These are phyloP conservation scores for Ceratobasidium sp. DNA, from an alignment of 1,284 basidiomycete species.

Conservation along the genomic window DNA sequence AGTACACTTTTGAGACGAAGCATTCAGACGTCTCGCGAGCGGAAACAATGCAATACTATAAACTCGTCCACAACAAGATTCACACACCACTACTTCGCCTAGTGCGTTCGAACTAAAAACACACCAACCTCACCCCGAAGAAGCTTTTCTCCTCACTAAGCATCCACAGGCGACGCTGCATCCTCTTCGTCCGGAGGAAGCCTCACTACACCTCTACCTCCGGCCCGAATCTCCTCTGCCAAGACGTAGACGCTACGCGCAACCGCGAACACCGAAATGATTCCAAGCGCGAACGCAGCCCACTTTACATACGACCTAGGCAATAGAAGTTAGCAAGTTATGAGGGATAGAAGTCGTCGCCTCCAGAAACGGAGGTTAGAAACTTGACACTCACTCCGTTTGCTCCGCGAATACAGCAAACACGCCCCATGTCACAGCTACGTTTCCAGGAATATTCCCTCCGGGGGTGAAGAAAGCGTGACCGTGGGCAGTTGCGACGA, in stretches of 20 bases:
- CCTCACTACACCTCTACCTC: slow-evolving; percentile 12
- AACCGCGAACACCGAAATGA: slow-evolving; percentile 39
- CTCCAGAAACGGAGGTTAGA: background rate
- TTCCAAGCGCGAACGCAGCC: slow-evolving; percentile 39
- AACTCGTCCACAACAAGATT: background rate
- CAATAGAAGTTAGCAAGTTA: too few relatives aligned
- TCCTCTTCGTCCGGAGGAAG: slow-evolving; percentile 11
- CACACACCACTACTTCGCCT: too few relatives aligned
- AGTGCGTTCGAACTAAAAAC: too few relatives aligned
- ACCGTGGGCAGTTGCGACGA: slow-evolving; percentile 39
- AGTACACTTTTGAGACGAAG: too few relatives aligned
- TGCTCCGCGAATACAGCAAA: slow-evolving; percentile 41
- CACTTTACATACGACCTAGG: slow-evolving; percentile 37
- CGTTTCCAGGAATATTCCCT: slow-evolving; percentile 40
- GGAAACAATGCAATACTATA: too few relatives aligned
- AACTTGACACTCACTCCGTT: slow-evolving; percentile 23
- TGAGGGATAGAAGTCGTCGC: background rate
- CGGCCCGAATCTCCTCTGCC: slow-evolving; percentile 22
- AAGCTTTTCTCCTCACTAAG: background rate
- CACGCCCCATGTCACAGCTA: slow-evolving; percentile 38
- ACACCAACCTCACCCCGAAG: too few relatives aligned
- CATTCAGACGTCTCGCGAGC: too few relatives aligned
- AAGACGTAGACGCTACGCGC: slow-evolving; percentile 36
- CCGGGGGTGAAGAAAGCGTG: slow-evolving; percentile 38
- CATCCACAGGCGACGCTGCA: background rate